A percentile compares a stretch with the other conserved stretches of the same genome.
Conservation (phyloP, 1,139 yeast species). For the Lodderomyces oxycetoniae region DNA sequence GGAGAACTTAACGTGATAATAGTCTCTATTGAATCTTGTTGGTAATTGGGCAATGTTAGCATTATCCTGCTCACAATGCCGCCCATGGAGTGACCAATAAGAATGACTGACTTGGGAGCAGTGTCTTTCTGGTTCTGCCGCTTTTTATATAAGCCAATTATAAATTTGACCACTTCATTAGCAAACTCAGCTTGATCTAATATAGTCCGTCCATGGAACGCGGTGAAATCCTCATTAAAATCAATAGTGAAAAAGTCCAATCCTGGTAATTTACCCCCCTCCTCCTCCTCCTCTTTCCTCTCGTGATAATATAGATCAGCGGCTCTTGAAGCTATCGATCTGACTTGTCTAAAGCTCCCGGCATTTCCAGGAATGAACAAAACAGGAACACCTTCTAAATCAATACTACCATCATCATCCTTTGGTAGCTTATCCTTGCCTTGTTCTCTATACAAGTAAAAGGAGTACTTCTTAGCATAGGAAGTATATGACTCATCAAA, state of each 20-base stretch:
- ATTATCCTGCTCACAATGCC: slow-evolving; percentile 85
- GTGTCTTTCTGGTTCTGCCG: slow-evolving; percentile 20
- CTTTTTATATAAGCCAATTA: slow-evolving; percentile 55
- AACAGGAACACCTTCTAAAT: slow-evolving; percentile 73
- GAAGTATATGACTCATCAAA: slow-evolving; percentile 70
- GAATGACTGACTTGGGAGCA: slow-evolving; percentile 67
- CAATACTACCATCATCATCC: slow-evolving; percentile 13
- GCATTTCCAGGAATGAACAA: slow-evolving; percentile 97
- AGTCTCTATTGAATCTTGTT: slow-evolving; percentile 69
- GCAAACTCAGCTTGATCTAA: slow-evolving; percentile 91
- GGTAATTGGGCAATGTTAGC: slow-evolving; percentile 74
- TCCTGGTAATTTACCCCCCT: slow-evolving; percentile 18
- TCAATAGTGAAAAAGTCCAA: slow-evolving; percentile 86
- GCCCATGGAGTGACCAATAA: slow-evolving; percentile 96
- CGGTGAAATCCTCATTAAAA: slow-evolving; percentile 90
- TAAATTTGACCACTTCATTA: slow-evolving; percentile 80
- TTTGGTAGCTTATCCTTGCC: slow-evolving; percentile 52
- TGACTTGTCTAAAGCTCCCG: slow-evolving; percentile 84
- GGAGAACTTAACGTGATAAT: slow-evolving; percentile 89
- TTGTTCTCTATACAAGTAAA: slow-evolving; percentile 76
- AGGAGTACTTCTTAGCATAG: slow-evolving; percentile 73
- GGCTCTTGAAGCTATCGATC: slow-evolving; percentile 85
- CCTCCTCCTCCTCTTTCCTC: slow-evolving; percentile 26
- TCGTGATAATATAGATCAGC: slow-evolving; percentile 42
- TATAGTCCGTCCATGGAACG: slow-evolving; percentile 91